A percentile compares a stretch with the other conserved stretches of the same genome.
phyloP scores from a whole-genome alignment of 768 basidiomycete genomes.

The Suillus subluteus region DNA sequence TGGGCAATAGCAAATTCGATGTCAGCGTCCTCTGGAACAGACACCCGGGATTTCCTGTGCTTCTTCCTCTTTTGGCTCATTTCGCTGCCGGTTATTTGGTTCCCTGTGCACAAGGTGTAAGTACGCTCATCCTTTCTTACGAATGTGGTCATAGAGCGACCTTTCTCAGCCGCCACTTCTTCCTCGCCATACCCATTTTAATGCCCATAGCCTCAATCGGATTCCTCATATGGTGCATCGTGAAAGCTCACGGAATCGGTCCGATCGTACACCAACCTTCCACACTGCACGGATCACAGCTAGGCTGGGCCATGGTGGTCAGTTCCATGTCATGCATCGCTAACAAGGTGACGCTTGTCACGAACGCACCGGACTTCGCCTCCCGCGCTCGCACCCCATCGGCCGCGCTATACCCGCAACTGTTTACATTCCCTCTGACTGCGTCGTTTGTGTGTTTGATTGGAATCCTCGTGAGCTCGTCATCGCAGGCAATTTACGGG shows the following conservation, averaged over 20 bases:
- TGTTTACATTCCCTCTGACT: conserved; percentile 72
- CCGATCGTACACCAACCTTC: conserved; percentile 71
- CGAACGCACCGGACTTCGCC: conserved; percentile 80
- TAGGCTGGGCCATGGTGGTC: conserved; percentile 77
- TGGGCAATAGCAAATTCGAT: conserved; percentile 62
- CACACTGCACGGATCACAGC: conserved; percentile 64
- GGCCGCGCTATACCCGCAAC: conserved; percentile 66
- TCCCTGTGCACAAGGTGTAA: conserved; percentile 80
- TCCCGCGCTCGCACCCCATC: conserved; percentile 59
- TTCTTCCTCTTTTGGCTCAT: conserved; percentile 90
- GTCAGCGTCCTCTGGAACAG: conserved; percentile 72
- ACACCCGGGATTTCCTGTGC: conserved; percentile 71
- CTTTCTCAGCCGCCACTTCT: conserved; percentile 65
- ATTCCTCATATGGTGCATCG: conserved; percentile 80
- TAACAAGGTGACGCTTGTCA: conserved; percentile 79
- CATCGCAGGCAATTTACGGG: conserved; percentile 74
- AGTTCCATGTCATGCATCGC: conserved; percentile 78
- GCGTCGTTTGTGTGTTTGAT: conserved; percentile 79
- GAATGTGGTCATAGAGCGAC: conserved; percentile 12
- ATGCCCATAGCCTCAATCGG: conserved; percentile 69
- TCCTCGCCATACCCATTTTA: conserved; percentile 76
- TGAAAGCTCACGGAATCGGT: conserved; percentile 77
- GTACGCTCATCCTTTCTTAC: conserved; percentile 28
- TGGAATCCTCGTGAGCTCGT: conserved; percentile 82
- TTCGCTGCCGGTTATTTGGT: conserved; percentile 79